Evolutionary conservation across 331 rosid genomes (phyloP).

Genomic region (Phaseolus coccineus): DNA sequence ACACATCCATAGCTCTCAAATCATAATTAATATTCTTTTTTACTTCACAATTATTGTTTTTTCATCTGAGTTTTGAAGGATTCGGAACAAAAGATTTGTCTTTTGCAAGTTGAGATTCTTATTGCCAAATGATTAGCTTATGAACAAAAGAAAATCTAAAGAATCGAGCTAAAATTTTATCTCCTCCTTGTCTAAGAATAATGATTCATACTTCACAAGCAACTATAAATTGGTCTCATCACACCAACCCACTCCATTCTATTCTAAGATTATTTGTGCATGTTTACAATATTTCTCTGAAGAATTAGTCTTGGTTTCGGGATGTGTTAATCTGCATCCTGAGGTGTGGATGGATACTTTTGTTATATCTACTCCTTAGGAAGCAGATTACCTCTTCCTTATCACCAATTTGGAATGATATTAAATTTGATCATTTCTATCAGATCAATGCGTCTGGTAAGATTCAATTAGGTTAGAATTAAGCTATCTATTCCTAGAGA

Average conservation of each 20-base stretch:
- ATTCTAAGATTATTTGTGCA: background rate
- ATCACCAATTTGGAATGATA: background rate
- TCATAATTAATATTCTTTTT: background rate
- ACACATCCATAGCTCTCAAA: background rate
- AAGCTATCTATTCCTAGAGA: slow-evolving; percentile 79
- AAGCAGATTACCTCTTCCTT: slow-evolving; percentile 34
- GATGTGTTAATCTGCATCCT: slow-evolving; percentile 4
- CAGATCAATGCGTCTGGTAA: background rate
- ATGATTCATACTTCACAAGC: slow-evolving; percentile 8
- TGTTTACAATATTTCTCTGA: background rate
- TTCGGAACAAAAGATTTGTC: background rate
- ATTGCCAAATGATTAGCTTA: background rate
- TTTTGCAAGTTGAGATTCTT: background rate
- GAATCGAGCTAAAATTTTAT: background rate
- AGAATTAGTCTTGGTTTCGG: background rate
- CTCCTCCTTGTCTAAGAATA: background rate
- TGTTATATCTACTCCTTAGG: slow-evolving; percentile 7
- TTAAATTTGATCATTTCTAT: background rate
- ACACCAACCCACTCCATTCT: slow-evolving; percentile 32
- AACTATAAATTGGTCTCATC: slow-evolving; percentile 56
- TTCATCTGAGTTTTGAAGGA: background rate
- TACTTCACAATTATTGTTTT: background rate
- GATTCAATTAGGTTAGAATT: slow-evolving; percentile 47
- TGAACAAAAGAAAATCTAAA: background rate
- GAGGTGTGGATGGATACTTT: slow-evolving; percentile 1